Conservation (phyloP, 805 yeast genomes). For the Pichia phayaonensis region DNA sequence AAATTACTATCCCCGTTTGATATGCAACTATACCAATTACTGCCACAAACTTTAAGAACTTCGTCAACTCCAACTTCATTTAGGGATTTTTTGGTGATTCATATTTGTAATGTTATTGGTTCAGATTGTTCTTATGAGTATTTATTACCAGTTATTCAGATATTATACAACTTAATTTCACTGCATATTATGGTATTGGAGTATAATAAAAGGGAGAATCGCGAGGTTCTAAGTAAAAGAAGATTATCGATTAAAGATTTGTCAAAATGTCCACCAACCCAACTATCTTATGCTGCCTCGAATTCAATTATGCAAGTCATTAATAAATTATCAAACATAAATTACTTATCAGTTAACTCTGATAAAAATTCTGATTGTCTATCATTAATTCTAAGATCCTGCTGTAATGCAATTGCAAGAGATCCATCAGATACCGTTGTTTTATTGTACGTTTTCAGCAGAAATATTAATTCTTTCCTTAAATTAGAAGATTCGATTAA, state of each 20-base stretch:
- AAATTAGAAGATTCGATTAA: constrained; percentile 30
- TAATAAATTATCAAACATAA: constrained; percentile 29
- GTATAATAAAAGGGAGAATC: constrained; percentile 1
- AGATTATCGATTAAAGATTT: constrained; percentile 11
- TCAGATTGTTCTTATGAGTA: constrained; percentile 27
- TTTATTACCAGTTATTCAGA: constrained; percentile 47
- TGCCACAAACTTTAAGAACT: constrained; percentile 47
- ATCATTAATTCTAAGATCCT: constrained; percentile 50
- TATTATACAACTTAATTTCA: constrained; percentile 54
- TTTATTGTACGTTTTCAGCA: constrained; percentile 42
- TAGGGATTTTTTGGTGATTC: constrained; percentile 56
- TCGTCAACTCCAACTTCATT: constrained; percentile 38
- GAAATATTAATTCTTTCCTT: constrained; percentile 33
- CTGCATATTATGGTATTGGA: constrained; percentile 14
- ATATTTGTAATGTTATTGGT: constrained; percentile 37
- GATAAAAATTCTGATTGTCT: constrained; percentile 45
- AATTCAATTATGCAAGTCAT: constrained; percentile 37
- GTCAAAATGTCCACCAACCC: constrained; percentile 10
- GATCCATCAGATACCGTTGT: constrained; percentile 46
- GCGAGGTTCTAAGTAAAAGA: constrained; percentile 14
- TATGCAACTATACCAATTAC: constrained; percentile 32
- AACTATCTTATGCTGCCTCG: constrained; percentile 49
- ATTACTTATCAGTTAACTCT: constrained; percentile 29
- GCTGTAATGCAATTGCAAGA: constrained; percentile 45
- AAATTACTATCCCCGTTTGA: constrained; percentile 41